Evolutionary conservation across 139 green algal species (phyloP).

Genomic region (Chlamydomonas incerta): DNA sequence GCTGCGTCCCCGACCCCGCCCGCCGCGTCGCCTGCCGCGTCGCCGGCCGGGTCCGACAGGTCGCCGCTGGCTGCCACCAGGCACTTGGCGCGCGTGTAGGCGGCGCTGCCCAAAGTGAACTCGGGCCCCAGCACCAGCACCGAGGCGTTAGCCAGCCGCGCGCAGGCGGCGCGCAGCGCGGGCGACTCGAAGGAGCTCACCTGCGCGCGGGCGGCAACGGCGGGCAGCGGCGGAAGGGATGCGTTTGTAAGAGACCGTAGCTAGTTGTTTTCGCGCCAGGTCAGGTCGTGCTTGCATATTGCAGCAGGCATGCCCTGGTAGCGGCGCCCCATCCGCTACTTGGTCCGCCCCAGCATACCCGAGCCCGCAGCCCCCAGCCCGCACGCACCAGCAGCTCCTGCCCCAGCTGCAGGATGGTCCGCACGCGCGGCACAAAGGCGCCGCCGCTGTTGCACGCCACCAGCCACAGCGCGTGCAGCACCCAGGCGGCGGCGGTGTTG

Average conservation of each 20-base stretch:
- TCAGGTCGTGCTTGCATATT: too few species aligned
- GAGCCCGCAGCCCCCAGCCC: neutral
- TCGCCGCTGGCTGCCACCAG: conserved; percentile 63
- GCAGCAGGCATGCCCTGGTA: too few species aligned
- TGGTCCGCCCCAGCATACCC: too few species aligned
- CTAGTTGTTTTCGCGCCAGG: too few species aligned
- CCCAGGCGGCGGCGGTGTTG: conserved; percentile 68
- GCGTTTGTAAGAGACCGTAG: neutral
- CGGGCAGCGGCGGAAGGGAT: too few species aligned
- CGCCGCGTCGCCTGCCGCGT: neutral
- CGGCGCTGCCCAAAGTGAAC: conserved; percentile 70
- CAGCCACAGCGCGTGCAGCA: conserved; percentile 87
- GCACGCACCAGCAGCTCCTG: conserved; percentile 69
- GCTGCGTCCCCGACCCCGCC: neutral
- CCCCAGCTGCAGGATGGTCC: conserved; percentile 70
- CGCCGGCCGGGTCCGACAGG: neutral
- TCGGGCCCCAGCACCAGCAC: conserved; percentile 92
- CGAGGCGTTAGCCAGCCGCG: conserved; percentile 89
- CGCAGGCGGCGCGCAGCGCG: conserved; percentile 74
- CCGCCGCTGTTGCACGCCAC: conserved; percentile 78
- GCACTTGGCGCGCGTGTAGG: conserved; percentile 75
- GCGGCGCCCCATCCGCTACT: too few species aligned
- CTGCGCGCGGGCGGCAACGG: conserved; percentile 7
- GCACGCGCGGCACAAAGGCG: conserved; percentile 78
- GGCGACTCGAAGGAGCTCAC: conserved; percentile 60